Evolutionary conservation across 2,329 filamentous ascomycete species (phyloP).

Genomic region (Cadophora sp.): DNA sequence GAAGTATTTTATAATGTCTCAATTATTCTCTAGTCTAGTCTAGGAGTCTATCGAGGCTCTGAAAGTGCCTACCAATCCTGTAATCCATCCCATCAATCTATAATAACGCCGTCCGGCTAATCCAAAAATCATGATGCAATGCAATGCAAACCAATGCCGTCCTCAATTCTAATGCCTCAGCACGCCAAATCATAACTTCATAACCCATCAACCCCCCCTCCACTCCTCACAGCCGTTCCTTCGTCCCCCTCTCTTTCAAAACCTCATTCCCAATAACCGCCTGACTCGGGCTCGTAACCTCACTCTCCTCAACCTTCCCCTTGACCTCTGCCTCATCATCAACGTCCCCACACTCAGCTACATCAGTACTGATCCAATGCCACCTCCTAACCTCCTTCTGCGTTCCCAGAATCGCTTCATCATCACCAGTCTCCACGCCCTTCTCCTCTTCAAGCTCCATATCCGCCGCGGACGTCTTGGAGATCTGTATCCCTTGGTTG

Average conservation of each 20-base stretch:
- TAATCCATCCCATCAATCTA: background rate
- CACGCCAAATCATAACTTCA: slow-evolving; percentile 7
- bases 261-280: slow-evolving; percentile 38
- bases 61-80: no score
- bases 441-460: slow-evolving; percentile 45
- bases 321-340: slow-evolving; percentile 28
- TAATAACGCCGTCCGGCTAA: background rate
- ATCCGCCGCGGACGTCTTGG: slow-evolving; percentile 52
- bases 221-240: slow-evolving; percentile 19
- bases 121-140: background rate
- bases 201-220: slow-evolving; percentile 9
- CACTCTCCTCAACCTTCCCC: slow-evolving; percentile 26
- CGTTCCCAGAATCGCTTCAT: slow-evolving; percentile 39
- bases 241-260: slow-evolving; percentile 27
- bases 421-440: slow-evolving; percentile 31
- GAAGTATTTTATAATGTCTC: no score
- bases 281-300: slow-evolving; percentile 29
- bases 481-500: slow-evolving; percentile 56
- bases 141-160: background rate
- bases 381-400: slow-evolving; percentile 40
- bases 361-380: slow-evolving; percentile 41
- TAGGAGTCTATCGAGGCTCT: background rate
- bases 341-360: slow-evolving; percentile 30
- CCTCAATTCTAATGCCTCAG: background rate
- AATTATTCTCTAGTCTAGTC: background rate